A percentile compares a stretch with the other conserved stretches of the same genome.
These are phyloP conservation scores for Phytopythium chamaehyphon DNA, from an alignment of 352 stramenopile species.

Conservation along the genomic window DNA sequence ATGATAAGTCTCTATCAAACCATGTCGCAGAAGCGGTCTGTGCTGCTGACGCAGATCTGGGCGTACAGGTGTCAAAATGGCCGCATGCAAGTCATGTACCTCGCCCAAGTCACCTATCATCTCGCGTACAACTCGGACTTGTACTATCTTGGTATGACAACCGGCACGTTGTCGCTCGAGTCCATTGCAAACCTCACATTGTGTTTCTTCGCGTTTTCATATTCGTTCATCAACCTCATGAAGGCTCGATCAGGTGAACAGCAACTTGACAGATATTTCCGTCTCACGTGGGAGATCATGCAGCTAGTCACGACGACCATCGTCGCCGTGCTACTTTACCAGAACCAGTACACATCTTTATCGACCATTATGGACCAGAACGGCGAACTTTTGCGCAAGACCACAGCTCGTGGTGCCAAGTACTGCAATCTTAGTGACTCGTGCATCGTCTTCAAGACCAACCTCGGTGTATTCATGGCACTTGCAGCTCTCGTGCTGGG, in stretches of 20 bases:
- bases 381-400: slow-evolving; percentile 17
- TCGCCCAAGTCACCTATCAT: slow-evolving; percentile 8
- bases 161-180: slow-evolving; percentile 11
- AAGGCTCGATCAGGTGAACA: slow-evolving; percentile 18
- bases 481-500: slow-evolving; percentile 15
- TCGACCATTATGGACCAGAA: slow-evolving; percentile 16
- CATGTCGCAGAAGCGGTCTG: slow-evolving; percentile 3
- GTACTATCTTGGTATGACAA: slow-evolving; percentile 15
- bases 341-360: slow-evolving; percentile 10
- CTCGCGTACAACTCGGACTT: slow-evolving; percentile 2
- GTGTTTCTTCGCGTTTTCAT: slow-evolving; percentile 17
- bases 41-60: slow-evolving; percentile 10
- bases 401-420: slow-evolving; percentile 12
- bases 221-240: slow-evolving; percentile 15
- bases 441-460: slow-evolving; percentile 21
- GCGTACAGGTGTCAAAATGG: slow-evolving; percentile 7
- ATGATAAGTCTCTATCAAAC: slow-evolving; percentile 7
- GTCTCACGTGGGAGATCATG: slow-evolving; percentile 17
- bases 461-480: slow-evolving; percentile 18
- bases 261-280: slow-evolving; percentile 14
- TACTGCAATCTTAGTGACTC: slow-evolving; percentile 23
- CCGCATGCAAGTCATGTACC: slow-evolving; percentile 6
- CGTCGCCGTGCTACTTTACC: slow-evolving; percentile 10
- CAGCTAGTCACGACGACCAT: slow-evolving; percentile 1
- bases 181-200: slow-evolving; percentile 17